Evolutionary conservation across 2,329 filamentous ascomycete genomes (phyloP), one percentile per base, ranked within the genome.

Genomic region (Beauveria australis): DNA sequence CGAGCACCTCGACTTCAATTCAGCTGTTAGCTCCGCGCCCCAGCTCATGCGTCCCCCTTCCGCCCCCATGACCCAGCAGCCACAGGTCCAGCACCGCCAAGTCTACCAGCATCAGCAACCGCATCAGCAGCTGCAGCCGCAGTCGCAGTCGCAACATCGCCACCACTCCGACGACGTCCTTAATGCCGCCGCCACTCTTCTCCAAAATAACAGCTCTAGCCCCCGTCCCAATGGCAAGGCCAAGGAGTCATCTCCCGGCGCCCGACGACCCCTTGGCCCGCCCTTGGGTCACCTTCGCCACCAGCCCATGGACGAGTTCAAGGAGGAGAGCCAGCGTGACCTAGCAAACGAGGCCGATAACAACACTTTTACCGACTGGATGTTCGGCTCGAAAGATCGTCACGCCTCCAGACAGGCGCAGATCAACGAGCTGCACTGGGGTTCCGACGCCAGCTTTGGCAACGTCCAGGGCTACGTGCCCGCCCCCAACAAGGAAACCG

Each of bases 371-470:
- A 68, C 72, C 8, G 71, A 77, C 51, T 79, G 76, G 75, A 72
- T 77, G 63, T 76, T 74, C 63, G 73, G 72, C 12, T 64, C 67
- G 9, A 70, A 70, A 24, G 66, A 70, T 16, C 67, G 66, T 48
- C 61, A 64, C 57, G 64, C 26, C 24, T 28, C 72, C 62, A 71
- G 72, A 62, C 72, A 72, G 67, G 72, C 72, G 41, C 73, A 69
- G 58, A 70, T 72, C 61, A 62, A 77, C 67, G 78, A 81, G 57
- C 76, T 88, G 49, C 81, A 83, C 63, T 90, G 85, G 82, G 88
- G 88, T 10, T 88, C 88, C 1, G 88, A 91, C 70, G 71, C 79
- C n/a, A 83, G 77, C 61, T 91, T 91, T 69, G 79, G 75, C 63
- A 72, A 74, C 24, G 70, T 78, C 6, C 81, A 83, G 66, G 48